phyloP scores from a whole-genome alignment of 805 yeast species.

The Wickerhamiella allomyrinae region DNA sequence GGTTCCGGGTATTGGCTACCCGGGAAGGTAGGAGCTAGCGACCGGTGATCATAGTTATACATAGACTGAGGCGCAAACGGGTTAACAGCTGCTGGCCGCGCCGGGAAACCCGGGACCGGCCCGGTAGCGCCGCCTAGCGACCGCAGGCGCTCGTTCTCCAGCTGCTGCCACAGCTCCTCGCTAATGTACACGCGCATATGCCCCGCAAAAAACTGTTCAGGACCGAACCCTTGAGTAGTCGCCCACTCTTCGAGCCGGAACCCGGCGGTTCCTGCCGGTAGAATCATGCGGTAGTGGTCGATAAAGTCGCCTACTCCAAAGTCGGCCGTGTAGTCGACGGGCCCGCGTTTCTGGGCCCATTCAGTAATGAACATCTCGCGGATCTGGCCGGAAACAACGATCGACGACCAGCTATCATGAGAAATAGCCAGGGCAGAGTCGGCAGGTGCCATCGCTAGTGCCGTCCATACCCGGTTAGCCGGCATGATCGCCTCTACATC shows the following conservation, averaged over 20 bases:
- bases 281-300: conserved; percentile 21
- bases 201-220: conserved; percentile 26
- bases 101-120: neutral
- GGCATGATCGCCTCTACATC: conserved; percentile 16
- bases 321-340: conserved; percentile 28
- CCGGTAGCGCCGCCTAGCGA: conserved; percentile 4
- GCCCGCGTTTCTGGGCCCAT: conserved; percentile 26
- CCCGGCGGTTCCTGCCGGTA: conserved; percentile 19
- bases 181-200: conserved; percentile 26
- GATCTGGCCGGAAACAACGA: conserved; percentile 26
- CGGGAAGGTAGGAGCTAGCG: neutral
- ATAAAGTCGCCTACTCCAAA: conserved; percentile 27
- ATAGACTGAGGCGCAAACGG: neutral
- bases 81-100: neutral
- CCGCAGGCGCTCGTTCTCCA: conserved; percentile 19
- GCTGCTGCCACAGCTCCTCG: conserved; percentile 26
- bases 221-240: conserved; percentile 21
- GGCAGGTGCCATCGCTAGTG: conserved; percentile 22
- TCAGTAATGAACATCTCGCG: conserved; percentile 26
- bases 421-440: conserved; percentile 17
- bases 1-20: neutral
- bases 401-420: conserved; percentile 23
- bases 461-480: conserved; percentile 26
- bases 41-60: neutral
- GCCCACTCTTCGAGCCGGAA: conserved; percentile 26